Base-by-base conservation (phyloP, 768 basidiomycete species). In the Imleria badia region DNA sequence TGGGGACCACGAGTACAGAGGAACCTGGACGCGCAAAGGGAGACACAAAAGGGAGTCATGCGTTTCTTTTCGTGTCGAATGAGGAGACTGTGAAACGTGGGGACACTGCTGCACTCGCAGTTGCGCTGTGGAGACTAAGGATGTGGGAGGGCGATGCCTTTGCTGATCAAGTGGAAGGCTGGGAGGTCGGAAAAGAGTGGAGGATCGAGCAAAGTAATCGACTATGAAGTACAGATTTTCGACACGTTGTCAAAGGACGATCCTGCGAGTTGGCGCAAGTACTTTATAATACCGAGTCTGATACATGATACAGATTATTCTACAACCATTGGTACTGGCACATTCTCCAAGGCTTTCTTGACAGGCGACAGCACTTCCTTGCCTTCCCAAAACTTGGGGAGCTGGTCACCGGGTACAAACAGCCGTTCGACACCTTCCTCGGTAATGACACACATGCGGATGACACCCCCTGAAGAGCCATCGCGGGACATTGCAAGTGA, bases 391-490 rank as follows among this genome's bases (percentile, higher is more conserved):
- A 94, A 94, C 64, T 75, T 84, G 40, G 94, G 94, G 44, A 98
- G 80, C 64, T 93, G 77, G 70, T 96, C 80, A 3, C 95, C 96
- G 11, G 95, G 92, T 3, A 98, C 81, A 67, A 99, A 99, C 60
- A 94, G 67, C 56, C 96, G 78, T 76, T 98, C 94, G 15, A 97
- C 95, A 19, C 84, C 85, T 48, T 87, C 91, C 71, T 95, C 86
- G 8, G 91, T 95, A 72, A 98, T 98, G 31, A 99, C 90, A 64
- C 91, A 92, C 91, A 98, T 92, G 42, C 97, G 89, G 62, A 99
- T 94, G 44, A 91, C 90, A 67, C 97, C 97, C 54, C 97, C 97
- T 51, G 97, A 98, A 1, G 94, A 97, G 6, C 97, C 96, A 71
- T 99, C 97, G 71, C 97, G 85, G 43, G 92, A 84, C 97, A 98